A percentile compares a stretch with the other conserved stretches of the same genome.
These are phyloP conservation scores for Candida labiduridarum DNA, from an alignment of 1,139 yeast genomes.

Conservation along the genomic window DNA sequence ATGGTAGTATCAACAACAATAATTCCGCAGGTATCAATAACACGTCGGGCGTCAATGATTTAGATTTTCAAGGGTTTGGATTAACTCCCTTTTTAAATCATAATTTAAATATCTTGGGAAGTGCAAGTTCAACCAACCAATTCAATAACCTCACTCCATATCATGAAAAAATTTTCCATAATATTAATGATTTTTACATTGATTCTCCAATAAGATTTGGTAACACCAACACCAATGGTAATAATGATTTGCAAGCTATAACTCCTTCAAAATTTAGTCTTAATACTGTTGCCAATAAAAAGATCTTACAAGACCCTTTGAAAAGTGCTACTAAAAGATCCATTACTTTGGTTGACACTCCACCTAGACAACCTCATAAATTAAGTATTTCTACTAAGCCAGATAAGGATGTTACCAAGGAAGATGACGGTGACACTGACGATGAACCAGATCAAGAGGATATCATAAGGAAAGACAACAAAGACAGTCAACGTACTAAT, in stretches of 20 bases:
- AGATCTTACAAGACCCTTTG: constrained; percentile 14
- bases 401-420: constrained; percentile 16
- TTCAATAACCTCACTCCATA: constrained; percentile 42
- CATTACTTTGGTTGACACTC: constrained; percentile 43
- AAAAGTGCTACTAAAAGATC: constrained; percentile 37
- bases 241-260: constrained; percentile 36
- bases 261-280: constrained; percentile 47
- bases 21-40: background rate
- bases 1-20: background rate
- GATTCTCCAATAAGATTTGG: constrained; percentile 44
- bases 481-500: constrained; percentile 1
- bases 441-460: constrained; percentile 1
- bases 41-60: constrained; percentile 19
- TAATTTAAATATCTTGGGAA: constrained; percentile 29
- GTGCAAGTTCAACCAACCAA: constrained; percentile 15
- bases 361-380: constrained; percentile 43
- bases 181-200: constrained; percentile 49
- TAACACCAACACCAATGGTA: constrained; percentile 32
- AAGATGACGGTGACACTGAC: constrained; percentile 13
- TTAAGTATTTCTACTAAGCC: constrained; percentile 27
- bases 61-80: constrained; percentile 43
- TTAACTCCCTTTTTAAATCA: constrained; percentile 50
- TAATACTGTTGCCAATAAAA: constrained; percentile 17
- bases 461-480: constrained; percentile 16
- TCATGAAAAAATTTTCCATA: constrained; percentile 47